A percentile compares a stretch with the other conserved stretches of the same genome.
Conservation (phyloP, 495 filamentous ascomycete species). For the Xylaria nigripes region DNA sequence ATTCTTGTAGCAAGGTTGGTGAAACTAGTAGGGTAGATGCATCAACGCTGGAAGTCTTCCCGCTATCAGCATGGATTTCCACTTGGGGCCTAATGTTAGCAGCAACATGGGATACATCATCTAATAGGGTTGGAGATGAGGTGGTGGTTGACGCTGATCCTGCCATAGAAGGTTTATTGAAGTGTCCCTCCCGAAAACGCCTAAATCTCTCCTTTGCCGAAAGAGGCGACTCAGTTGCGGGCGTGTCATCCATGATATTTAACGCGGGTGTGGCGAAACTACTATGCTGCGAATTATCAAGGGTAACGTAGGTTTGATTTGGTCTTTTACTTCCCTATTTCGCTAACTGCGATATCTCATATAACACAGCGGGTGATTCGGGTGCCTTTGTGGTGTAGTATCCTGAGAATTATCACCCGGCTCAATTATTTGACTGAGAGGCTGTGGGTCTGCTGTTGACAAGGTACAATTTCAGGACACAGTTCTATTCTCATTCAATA, state of each 20-base stretch:
- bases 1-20: conserved; percentile 5
- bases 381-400: conserved; percentile 6
- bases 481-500: conserved; percentile 17
- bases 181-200: conserved; percentile 13
- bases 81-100: neutral
- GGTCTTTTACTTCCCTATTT: neutral
- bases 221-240: conserved; percentile 5
- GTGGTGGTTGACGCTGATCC: neutral
- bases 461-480: conserved; percentile 15
- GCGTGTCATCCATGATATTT: conserved; percentile 19
- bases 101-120: neutral
- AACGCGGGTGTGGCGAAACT: neutral
- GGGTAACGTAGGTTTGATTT: neutral
- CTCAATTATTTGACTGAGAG: conserved; percentile 17
- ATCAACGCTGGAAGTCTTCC: conserved; percentile 1
- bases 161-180: conserved; percentile 3
- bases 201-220: conserved; percentile 27
- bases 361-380: conserved; percentile 5
- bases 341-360: conserved; percentile 5
- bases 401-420: conserved; percentile 15
- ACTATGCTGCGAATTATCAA: neutral
- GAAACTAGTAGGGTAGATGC: conserved; percentile 6
- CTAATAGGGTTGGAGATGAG: neutral
- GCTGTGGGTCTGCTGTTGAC: conserved; percentile 6
- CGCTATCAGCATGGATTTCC: conserved; percentile 2